Percentiles rank a stretch among this genome's conserved stretches.
These are phyloP conservation scores for Ophiosphaerella narmari DNA, from an alignment of 2,329 filamentous ascomycete species.

Conservation along the genomic window DNA sequence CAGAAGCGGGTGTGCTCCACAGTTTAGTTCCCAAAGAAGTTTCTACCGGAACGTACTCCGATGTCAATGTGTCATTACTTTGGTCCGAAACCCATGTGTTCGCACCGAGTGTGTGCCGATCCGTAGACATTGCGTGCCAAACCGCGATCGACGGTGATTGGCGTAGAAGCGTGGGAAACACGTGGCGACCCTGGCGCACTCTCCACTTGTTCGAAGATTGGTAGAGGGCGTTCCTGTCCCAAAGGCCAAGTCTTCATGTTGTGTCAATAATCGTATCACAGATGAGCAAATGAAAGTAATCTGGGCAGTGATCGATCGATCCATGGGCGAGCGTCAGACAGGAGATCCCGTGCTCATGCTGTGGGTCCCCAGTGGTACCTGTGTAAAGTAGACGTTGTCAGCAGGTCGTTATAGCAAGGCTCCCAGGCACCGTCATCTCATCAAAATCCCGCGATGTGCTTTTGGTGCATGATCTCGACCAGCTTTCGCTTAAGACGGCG, in stretches of 20 bases:
- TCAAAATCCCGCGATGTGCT: constrained; percentile 12
- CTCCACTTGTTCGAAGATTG: neutral
- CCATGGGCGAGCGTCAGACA: neutral
- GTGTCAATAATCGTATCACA: too few species aligned
- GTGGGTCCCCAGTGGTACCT: neutral
- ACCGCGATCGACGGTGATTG: constrained; percentile 1
- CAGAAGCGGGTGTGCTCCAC: too few species aligned
- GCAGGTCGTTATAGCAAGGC: constrained; percentile 3
- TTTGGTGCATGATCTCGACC: constrained; percentile 24
- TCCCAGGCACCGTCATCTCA: neutral
- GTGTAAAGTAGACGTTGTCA: constrained; percentile 2
- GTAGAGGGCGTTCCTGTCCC: neutral
- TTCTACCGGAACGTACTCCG: too few species aligned
- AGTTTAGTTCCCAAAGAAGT: too few species aligned
- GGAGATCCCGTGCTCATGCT: constrained; percentile 5
- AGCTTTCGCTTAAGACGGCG: constrained; percentile 9
- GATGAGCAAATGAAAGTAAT: neutral
- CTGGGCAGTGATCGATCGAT: neutral
- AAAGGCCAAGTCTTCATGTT: too few species aligned
- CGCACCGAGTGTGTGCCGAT: neutral
- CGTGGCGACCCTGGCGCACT: constrained; percentile 13
- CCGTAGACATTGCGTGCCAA: neutral
- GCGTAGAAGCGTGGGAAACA: constrained; percentile 5
- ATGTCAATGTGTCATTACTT: too few species aligned
- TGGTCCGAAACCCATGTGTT: too few species aligned